These are phyloP conservation scores for Xylariales sp. DNA, from an alignment of 2,329 filamentous ascomycete species.

Conservation along the genomic window DNA sequence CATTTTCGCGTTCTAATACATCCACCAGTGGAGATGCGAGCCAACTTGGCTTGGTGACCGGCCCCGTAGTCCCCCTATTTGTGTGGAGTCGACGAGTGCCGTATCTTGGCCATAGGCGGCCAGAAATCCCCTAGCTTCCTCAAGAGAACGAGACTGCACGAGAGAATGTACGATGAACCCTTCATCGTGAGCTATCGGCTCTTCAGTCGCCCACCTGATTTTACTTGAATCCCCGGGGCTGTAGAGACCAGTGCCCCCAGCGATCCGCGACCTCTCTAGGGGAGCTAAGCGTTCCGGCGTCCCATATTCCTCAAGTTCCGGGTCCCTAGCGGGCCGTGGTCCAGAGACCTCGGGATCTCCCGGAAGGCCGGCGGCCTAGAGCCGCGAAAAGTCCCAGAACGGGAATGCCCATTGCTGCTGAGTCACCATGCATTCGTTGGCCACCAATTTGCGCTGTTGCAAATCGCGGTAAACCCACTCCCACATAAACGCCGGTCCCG, in stretches of 20 bases:
- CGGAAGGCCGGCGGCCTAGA: constrained; percentile 4
- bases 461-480: constrained; percentile 21
- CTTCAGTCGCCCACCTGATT: background rate
- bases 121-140: constrained; percentile 7
- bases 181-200: background rate
- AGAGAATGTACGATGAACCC: background rate
- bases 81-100: background rate
- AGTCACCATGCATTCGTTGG: background rate
- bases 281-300: background rate
- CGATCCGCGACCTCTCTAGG: background rate
- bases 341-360: constrained; percentile 4
- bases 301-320: background rate
- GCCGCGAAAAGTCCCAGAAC: constrained; percentile 19
- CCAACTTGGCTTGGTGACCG: too few species aligned
- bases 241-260: constrained; percentile 6
- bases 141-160: background rate
- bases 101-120: background rate
- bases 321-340: background rate
- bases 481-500: constrained; percentile 26
- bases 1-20: too few species aligned
- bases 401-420: constrained; percentile 17
- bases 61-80: too few species aligned
- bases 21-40: too few species aligned
- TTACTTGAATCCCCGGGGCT: background rate
- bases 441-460: background rate